Evolutionary conservation across 495 filamentous ascomycete genomes (phyloP), one percentile per base, ranked within the genome.

Genomic region (Thozetella sp.): DNA sequence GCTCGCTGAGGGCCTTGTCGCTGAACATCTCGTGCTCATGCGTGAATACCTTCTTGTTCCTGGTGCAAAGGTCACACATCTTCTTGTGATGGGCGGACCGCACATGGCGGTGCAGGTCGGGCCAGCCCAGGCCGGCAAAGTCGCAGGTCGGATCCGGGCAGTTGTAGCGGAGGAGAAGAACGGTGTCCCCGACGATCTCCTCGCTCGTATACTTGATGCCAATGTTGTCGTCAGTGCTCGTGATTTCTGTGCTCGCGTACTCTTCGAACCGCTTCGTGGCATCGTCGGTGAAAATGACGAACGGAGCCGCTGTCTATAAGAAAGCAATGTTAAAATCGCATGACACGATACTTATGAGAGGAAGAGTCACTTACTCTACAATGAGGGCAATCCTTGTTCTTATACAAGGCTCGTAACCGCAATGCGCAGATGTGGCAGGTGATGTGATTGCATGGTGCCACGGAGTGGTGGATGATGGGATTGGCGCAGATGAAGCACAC

Each of bases 401-500:
- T 98, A 72, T 98, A 99, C 46, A 99, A 75, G 0, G 93, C 95
- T 53, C 95, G 84, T 77, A 97, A 79, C 51, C 96, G 83, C 63
- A 99, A 74, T 2, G 93, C 87, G 70, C 95, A 99, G 55, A 98
- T 96, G 76, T 98, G 95, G 71, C 95, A 99, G 11, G 93, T 97
- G 20, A 88, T 83, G 75, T 99, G 96, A 70, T 95, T 97, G 73
- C 95, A 99, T 15, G 95, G 95, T 19, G 93, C 86, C 51, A 98
- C 83, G 2, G 92, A 88, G 55, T 88, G 88, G 77, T 97, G 93
- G 51, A 86, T 84, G 53, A 98, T 88, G 1, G 85, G 84, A 43
- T 90, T 94, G 23, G 96, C 93, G 72, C 95, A 99, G 61, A 99
- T 98, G 74, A 97, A 98, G 81, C 95, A 99, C 56, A 97, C 81